Evolutionary conservation across 768 basidiomycete species (phyloP).

Genomic region (Boletus huronensis): DNA sequence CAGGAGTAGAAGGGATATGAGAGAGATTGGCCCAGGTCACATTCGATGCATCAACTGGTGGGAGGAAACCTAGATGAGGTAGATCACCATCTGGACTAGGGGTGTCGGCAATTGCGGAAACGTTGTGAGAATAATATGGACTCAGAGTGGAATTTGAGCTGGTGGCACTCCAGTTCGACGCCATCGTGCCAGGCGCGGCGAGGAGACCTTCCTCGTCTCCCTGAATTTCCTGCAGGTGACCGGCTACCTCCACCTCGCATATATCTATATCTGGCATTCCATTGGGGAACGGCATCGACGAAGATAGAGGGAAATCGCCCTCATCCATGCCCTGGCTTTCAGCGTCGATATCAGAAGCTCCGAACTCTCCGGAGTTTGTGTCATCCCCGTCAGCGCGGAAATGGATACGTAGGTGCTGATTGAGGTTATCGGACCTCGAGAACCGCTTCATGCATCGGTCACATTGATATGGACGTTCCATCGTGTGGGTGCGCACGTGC

Average conservation of each 20-base stretch:
- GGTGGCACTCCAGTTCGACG: conserved; percentile 12
- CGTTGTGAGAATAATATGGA: conserved; percentile 24
- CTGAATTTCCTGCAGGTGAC: conserved; percentile 51
- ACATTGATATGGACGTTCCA: conserved; percentile 83
- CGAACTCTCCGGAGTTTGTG: conserved; percentile 26
- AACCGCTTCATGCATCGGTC: conserved; percentile 75
- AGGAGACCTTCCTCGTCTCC: conserved; percentile 58
- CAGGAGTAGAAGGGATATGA: conserved; percentile 12
- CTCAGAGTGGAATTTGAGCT: conserved; percentile 15
- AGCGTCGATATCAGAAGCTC: conserved; percentile 25
- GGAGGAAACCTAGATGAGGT: conserved; percentile 20
- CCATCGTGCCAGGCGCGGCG: conserved; percentile 26
- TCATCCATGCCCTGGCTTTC: conserved; percentile 40
- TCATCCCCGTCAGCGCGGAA: conserved; percentile 31
- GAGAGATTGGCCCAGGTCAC: conserved; percentile 24
- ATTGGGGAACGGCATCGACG: conserved; percentile 27
- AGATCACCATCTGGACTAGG: conserved; percentile 19
- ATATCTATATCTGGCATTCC: conserved; percentile 46
- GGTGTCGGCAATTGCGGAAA: conserved; percentile 14
- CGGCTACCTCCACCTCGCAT: conserved; percentile 60
- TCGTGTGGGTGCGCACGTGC: conserved; percentile 84
- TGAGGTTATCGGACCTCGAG: conserved; percentile 84
- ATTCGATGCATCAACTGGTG: conserved; percentile 21
- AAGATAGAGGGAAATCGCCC: conserved; percentile 20
- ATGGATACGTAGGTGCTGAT: conserved; percentile 84